A percentile compares a stretch with the other conserved stretches of the same genome.
phyloP scores from a whole-genome alignment of 148 eudicot genomes.

The Tetragonia tetragonoides region DNA sequence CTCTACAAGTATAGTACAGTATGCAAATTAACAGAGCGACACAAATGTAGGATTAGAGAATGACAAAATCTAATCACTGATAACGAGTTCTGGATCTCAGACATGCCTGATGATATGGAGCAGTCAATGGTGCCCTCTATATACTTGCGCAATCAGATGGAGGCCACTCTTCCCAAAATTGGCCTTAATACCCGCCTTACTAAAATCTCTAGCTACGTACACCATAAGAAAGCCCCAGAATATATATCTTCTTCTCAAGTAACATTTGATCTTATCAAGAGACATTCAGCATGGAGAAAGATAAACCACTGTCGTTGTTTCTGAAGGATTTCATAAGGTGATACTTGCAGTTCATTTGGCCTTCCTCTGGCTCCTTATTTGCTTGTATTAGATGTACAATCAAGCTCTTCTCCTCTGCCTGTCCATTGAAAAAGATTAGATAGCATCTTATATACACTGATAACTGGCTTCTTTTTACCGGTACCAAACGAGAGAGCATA shows the following conservation, averaged over 20 bases:
- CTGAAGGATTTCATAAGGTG: conserved; percentile 28
- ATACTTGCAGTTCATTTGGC: conserved; percentile 35
- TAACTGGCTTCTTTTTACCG: too few species aligned
- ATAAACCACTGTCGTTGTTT: conserved; percentile 23
- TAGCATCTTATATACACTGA: too few species aligned
- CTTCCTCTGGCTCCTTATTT: conserved; percentile 27
- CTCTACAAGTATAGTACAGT: not conserved
- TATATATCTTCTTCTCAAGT: not conserved
- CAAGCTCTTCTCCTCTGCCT: conserved; percentile 57
- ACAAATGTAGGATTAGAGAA: too few species aligned
- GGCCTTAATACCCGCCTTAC: not conserved
- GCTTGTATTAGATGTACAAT: conserved; percentile 46
- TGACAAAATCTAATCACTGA: too few species aligned
- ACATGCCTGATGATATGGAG: too few species aligned
- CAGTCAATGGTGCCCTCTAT: too few species aligned
- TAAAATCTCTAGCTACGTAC: too few species aligned
- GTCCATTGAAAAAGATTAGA: not conserved
- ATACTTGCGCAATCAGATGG: not conserved
- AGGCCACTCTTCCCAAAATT: conserved; percentile 4
- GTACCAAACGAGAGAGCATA: too few species aligned
- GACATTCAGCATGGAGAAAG: conserved; percentile 30
- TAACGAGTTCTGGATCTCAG: too few species aligned
- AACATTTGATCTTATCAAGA: conserved; percentile 10
- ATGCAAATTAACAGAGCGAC: too few species aligned
- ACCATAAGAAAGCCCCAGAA: too few species aligned